Evolutionary conservation across 106 monocot genomes (phyloP), one percentile per base, ranked within the genome.

Genomic region (Acorus gramineus): DNA sequence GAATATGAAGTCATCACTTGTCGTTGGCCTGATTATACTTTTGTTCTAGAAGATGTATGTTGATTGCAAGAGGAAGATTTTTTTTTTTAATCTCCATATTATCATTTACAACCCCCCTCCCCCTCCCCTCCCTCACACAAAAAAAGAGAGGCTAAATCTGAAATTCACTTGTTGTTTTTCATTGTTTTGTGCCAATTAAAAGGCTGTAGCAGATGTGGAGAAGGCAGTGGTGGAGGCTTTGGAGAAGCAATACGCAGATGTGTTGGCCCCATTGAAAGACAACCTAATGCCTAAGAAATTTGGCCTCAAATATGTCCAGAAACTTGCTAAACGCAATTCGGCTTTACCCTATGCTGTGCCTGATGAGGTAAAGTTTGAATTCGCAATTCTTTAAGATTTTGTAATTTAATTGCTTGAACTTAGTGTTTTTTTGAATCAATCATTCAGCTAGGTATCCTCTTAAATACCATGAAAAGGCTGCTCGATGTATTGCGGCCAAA

Each of bases 181-280:
- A 56, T 77, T 58, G 43, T 45, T 28, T 28, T 28, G 28, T 28
- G 28, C 28, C 54, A 64, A 55, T 12, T 63, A 58, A 86, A 76
- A 99, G 98, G 98, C 98, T n/a, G 86, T 99, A 69, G 98, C 88
- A 57, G 98, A 99, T 74, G 70, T 92, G 57, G 98, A 99, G 79
- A 99, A 99, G 52, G 92, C 98, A 52, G 81, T 89, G 13, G 60
- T 99, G 57, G 83, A 99, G 51, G 62, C 98, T 71, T 67, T 99
- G 69, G 98, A 99, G 61, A 85, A 79, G 70, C 98, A 99, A 60
- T 99, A 99, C 78, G 75, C 81, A 28, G 98, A 92, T 76, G 86
- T 89, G 6, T 70, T 99, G 68, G 72, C 86, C 57, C 98, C 98
- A 59, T 61, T 99, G 47, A 99, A 92, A 66, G 92, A 99, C 65